phyloP scores from a whole-genome alignment of 2,329 filamentous ascomycete species.

The Penicillium sp. region DNA sequence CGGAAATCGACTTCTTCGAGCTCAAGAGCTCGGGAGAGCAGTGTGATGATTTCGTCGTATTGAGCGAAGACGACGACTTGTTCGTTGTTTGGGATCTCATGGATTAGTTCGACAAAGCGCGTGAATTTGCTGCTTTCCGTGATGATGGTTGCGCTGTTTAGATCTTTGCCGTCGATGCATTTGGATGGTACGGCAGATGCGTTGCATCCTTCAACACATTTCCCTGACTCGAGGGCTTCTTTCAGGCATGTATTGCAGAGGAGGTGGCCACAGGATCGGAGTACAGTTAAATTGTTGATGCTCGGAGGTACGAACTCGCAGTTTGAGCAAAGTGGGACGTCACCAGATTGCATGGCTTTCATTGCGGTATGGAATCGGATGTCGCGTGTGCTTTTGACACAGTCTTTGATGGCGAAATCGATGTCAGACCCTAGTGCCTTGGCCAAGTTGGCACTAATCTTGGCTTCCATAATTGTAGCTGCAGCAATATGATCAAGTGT shows the following conservation, averaged over 20 bases:
- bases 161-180: slow-evolving; percentile 39
- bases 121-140: slow-evolving; percentile 51
- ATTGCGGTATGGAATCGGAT: not conserved
- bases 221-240: slow-evolving; percentile 23
- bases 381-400: not conserved
- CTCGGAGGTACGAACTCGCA: slow-evolving; percentile 10
- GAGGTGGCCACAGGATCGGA: slow-evolving; percentile 54
- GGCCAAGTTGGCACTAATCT: not conserved
- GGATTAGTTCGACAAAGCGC: slow-evolving; percentile 47
- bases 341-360: not conserved
- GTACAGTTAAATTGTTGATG: slow-evolving; percentile 39
- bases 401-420: not conserved
- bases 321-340: not conserved
- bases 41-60: slow-evolving; percentile 46
- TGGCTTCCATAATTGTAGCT: not conserved
- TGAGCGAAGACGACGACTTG: slow-evolving; percentile 59
- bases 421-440: not conserved
- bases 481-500: too few species aligned
- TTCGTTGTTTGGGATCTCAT: slow-evolving; percentile 44
- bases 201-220: slow-evolving; percentile 45
- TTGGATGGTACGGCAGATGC: slow-evolving; percentile 35
- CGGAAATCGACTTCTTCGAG: slow-evolving; percentile 32
- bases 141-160: slow-evolving; percentile 30
- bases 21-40: slow-evolving; percentile 31
- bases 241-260: slow-evolving; percentile 47